Percentiles rank a stretch among this genome's conserved stretches.
phyloP scores from a whole-genome alignment of 2,329 filamentous ascomycete species.

The Ophiostoma montium region DNA sequence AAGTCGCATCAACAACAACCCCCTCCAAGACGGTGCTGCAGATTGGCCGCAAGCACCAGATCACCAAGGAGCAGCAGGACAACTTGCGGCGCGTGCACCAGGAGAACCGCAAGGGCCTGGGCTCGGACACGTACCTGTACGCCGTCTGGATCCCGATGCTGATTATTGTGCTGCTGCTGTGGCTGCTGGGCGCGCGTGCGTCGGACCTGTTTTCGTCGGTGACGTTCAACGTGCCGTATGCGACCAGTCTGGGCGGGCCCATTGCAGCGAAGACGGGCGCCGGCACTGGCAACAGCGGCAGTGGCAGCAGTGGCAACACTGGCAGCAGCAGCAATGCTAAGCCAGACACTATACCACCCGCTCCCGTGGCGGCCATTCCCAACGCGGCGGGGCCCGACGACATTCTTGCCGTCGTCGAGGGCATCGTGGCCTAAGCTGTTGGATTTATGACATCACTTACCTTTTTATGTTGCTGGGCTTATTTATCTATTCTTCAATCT shows the following conservation, averaged over 20 bases:
- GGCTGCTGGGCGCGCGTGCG: constrained; percentile 11
- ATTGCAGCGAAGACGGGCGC: neutral
- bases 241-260: constrained; percentile 11
- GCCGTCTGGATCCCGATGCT: constrained; percentile 37
- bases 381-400: neutral
- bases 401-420: neutral
- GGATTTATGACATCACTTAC: neutral
- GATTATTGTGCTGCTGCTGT: constrained; percentile 12
- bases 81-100: constrained; percentile 47
- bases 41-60: constrained; percentile 48
- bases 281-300: neutral
- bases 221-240: constrained; percentile 13
- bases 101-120: constrained; percentile 47
- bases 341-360: neutral
- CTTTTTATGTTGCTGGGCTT: neutral
- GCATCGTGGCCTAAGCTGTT: neutral
- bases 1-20: too few species aligned
- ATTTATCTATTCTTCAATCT: too few species aligned
- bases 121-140: constrained; percentile 51
- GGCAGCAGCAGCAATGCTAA: neutral
- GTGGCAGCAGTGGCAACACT: neutral
- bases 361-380: constrained; percentile 1
- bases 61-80: constrained; percentile 52
- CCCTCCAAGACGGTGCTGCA: constrained; percentile 39
- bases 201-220: constrained; percentile 12